Base-by-base conservation (phyloP, 1,139 yeast genomes). In the Debaryomyces fabryi region DNA sequence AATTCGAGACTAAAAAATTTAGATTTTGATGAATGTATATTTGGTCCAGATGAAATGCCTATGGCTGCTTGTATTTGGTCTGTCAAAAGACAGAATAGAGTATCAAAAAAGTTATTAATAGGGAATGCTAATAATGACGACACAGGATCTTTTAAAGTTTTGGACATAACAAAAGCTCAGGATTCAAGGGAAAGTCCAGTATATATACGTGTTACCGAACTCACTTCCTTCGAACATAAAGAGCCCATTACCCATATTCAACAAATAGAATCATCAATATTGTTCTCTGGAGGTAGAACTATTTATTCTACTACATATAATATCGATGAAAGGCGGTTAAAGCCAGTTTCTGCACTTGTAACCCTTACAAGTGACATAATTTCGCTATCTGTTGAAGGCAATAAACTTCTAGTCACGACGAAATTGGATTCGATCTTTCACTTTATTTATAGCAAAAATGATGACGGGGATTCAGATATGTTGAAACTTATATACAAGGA, bases 261-360 rank as follows among this genome's bases (percentile, higher is more conserved):
- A 29, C 82, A 77, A 51, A 49, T 77, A 8, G 70, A 63, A 4
- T 57, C 67, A 0, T 58, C 59, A 12, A 72, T 76, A 3, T 51
- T 74, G 4, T 73, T 74, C 52, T 50, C 75, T 0, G 62, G 74
- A 48, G 76, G 73, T 0, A 52, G 55, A 3, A 49, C 59, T 1
- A 55, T 82, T 1, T 71, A 58, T 51, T 58, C 68, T 4, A 74
- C 80, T 1, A 60, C 66, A 0, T 82, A 81, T 52, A 67, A 72
- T 46, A 56, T 68, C 1, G 62, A 60, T 3, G 72, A 67, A 27
- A 76, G 74, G 51, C 63, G 71, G 33, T 67, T 81, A 50, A 63
- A 63, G 13, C 69, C 70, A 0, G 61, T 71, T 0, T 56, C 59
- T 1, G 56, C 60, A 1, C 51, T 68, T 3, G 57, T 59, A 12